A percentile compares a stretch with the other conserved stretches of the same genome.
Evolutionary conservation across 177 flowering plant species (phyloP).

Genomic region (Vitis hybrid): DNA sequence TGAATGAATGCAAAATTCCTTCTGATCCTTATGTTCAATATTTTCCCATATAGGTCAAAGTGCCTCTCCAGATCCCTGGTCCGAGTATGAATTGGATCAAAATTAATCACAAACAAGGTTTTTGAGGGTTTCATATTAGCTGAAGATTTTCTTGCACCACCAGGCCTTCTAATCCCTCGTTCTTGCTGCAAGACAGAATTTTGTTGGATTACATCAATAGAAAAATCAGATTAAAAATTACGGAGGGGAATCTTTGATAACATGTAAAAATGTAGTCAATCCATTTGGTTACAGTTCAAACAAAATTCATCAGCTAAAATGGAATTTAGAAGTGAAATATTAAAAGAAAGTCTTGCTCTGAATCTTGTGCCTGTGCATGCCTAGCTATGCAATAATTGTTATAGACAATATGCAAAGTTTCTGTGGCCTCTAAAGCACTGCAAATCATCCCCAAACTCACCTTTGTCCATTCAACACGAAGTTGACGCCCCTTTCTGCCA

Average conservation of each 20-base stretch:
- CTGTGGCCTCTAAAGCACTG: background rate
- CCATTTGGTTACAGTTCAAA: background rate
- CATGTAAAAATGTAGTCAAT: background rate
- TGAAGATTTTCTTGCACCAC: conserved; percentile 44
- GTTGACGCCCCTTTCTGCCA: conserved; percentile 64
- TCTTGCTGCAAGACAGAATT: conserved; percentile 36
- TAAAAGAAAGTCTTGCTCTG: no score
- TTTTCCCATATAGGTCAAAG: conserved; percentile 65
- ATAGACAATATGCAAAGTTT: no score
- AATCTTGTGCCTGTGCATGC: no score
- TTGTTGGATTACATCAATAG: no score
- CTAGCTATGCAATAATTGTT: no score
- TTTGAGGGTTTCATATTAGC: conserved; percentile 48
- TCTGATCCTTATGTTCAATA: conserved; percentile 56
- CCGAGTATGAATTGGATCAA: conserved; percentile 59
- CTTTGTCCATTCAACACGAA: conserved; percentile 80
- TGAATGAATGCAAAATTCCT: conserved; percentile 69
- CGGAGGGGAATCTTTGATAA: no score
- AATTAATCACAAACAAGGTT: conserved; percentile 71
- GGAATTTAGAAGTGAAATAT: no score
- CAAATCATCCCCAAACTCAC: conserved; percentile 18
- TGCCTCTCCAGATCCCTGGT: conserved; percentile 63
- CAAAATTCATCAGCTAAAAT: no score
- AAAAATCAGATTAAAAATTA: no score
- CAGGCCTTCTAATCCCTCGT: conserved; percentile 47